Evolutionary conservation across 768 basidiomycete genomes (phyloP).

Genomic region (Scleroderma citrinum): DNA sequence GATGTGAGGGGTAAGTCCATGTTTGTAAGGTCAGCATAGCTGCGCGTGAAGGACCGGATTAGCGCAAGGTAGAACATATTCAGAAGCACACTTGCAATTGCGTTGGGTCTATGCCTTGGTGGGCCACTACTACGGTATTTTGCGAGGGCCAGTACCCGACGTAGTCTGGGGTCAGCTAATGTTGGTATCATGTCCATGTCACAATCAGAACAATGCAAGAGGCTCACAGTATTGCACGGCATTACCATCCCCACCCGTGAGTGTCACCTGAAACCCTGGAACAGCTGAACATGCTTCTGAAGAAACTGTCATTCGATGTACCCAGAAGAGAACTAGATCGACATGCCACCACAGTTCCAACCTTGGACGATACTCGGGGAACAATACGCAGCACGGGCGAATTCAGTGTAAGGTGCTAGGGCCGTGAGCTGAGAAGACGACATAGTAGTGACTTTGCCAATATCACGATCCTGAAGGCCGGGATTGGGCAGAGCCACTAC

Average conservation of each 20-base stretch:
- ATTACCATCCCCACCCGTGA: slow-evolving; percentile 47
- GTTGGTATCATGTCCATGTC: neutral
- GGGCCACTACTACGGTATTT: slow-evolving; percentile 50
- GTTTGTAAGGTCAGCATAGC: slow-evolving; percentile 48
- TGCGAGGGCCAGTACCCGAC: slow-evolving; percentile 51
- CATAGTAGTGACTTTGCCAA: slow-evolving; percentile 10
- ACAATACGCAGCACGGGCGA: slow-evolving; percentile 55
- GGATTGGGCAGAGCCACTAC: neutral
- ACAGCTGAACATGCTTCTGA: slow-evolving; percentile 34
- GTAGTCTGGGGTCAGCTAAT: slow-evolving; percentile 31
- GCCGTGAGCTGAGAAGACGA: slow-evolving; percentile 28
- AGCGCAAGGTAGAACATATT: neutral
- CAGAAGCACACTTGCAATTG: slow-evolving; percentile 35
- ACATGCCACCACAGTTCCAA: slow-evolving; percentile 43
- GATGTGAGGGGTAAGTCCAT: slow-evolving; percentile 32
- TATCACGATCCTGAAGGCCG: neutral
- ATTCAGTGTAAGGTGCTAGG: slow-evolving; percentile 43
- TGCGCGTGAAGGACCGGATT: slow-evolving; percentile 13
- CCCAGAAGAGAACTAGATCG: neutral
- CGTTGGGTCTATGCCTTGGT: slow-evolving; percentile 56
- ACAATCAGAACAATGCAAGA: no score
- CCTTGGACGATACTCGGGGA: slow-evolving; percentile 27
- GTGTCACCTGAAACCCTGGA: slow-evolving; percentile 29
- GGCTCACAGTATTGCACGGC: slow-evolving; percentile 41
- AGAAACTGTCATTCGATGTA: neutral